Conservation (phyloP, 164 flowering plant genomes). For the Dillenia suffruticosa region DNA sequence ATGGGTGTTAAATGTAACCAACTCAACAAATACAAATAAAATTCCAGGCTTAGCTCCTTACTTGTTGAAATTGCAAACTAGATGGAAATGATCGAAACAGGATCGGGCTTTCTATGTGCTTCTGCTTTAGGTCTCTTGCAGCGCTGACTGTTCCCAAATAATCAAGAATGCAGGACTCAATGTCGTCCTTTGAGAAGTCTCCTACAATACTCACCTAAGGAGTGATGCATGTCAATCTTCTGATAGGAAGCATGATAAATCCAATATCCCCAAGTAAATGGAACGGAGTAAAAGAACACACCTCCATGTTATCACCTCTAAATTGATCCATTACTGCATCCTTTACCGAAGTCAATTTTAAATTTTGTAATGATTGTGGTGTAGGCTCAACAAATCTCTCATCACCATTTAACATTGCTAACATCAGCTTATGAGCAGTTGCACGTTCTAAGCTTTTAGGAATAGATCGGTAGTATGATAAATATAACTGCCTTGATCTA, state of each 20-base stretch:
- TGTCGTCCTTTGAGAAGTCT: constrained; percentile 91
- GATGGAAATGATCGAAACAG: constrained; percentile 71
- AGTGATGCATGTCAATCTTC: not conserved
- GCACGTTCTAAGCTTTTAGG: constrained; percentile 98
- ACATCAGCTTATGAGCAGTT: constrained; percentile 96
- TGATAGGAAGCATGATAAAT: not conserved
- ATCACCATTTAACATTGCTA: constrained; percentile 95
- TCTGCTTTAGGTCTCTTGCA: constrained; percentile 24
- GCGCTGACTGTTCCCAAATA: constrained; percentile 84
- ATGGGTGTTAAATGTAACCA: too few species aligned
- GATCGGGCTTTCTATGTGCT: constrained; percentile 35
- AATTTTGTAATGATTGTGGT: constrained; percentile 71
- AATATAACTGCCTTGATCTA: constrained; percentile 87
- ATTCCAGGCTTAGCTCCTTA: constrained; percentile 23
- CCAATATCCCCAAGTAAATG: not conserved
- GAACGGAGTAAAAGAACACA: constrained; percentile 12
- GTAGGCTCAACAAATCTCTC: constrained; percentile 99
- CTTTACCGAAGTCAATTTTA: constrained; percentile 67
- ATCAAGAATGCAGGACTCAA: constrained; percentile 91
- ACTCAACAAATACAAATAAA: too few species aligned
- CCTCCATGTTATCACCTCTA: constrained; percentile 94
- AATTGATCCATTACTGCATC: constrained; percentile 96
- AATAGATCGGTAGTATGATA: constrained; percentile 90
- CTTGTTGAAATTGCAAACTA: constrained; percentile 83
- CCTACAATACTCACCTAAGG: constrained; percentile 91